Conservation (phyloP, 2,329 filamentous ascomycete genomes). For the Claviceps pazoutovae region DNA sequence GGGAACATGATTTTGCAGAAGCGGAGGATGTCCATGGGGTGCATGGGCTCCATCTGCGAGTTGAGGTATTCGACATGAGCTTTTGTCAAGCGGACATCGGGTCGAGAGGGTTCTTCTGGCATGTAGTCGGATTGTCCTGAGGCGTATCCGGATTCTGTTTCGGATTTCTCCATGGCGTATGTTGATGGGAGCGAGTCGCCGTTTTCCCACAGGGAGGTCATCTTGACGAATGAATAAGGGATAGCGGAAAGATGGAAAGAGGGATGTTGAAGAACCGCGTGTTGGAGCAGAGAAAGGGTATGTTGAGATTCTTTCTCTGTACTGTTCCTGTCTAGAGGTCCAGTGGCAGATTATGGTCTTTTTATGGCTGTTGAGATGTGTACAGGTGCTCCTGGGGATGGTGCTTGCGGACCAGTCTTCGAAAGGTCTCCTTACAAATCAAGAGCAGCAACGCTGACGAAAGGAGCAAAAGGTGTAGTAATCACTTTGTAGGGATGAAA, state of each 20-base stretch:
- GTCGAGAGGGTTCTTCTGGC: conserved; percentile 33
- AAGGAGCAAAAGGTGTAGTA: not conserved
- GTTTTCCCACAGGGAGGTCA: conserved; percentile 16
- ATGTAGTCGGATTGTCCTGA: conserved; percentile 31
- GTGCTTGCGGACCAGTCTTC: not conserved
- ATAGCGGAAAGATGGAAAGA: not conserved
- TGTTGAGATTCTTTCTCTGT: not conserved
- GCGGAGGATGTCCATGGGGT: conserved; percentile 79
- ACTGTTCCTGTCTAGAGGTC: not conserved
- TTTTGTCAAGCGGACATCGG: conserved; percentile 73
- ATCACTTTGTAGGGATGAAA: not conserved
- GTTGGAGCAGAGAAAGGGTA: not conserved
- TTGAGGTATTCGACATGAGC: conserved; percentile 86
- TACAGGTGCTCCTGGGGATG: not conserved
- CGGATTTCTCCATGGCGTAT: conserved; percentile 27
- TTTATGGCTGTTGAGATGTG: not conserved
- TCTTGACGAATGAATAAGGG: not conserved
- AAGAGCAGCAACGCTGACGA: not conserved
- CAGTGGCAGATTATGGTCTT: not conserved
- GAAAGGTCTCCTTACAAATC: not conserved
- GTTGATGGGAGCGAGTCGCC: conserved; percentile 26
- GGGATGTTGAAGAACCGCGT: not conserved
- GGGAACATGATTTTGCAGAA: conserved; percentile 89
- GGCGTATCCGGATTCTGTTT: conserved; percentile 74
- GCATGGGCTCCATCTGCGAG: conserved; percentile 71